Percentiles rank a stretch among this genome's conserved stretches.
These are phyloP conservation scores for Colletotrichum acutatum DNA, from an alignment of 2,329 filamentous ascomycete species.

Conservation along the genomic window DNA sequence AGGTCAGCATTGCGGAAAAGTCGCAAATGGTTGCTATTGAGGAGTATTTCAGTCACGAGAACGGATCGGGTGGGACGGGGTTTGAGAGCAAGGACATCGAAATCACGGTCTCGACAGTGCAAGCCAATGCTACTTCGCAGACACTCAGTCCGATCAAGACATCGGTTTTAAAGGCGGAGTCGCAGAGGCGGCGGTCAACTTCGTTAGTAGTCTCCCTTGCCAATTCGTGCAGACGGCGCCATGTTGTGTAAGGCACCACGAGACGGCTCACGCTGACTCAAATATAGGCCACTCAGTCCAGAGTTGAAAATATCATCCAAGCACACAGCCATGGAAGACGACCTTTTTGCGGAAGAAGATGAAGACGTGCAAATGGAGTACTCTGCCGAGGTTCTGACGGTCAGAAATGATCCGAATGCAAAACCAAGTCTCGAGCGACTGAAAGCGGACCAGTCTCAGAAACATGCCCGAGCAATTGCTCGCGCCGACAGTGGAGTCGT, in stretches of 20 bases:
- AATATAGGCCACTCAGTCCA: conserved; percentile 42
- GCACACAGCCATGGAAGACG: conserved; percentile 57
- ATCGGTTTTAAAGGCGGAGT: neutral
- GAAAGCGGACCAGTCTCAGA: conserved; percentile 35
- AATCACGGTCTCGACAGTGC: conserved; percentile 1
- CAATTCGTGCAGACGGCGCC: conserved; percentile 10
- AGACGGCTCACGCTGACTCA: conserved; percentile 48
- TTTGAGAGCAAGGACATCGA: neutral
- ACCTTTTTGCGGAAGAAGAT: conserved; percentile 59
- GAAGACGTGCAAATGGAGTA: conserved; percentile 48
- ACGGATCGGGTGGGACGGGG: neutral
- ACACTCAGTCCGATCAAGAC: conserved; percentile 20
- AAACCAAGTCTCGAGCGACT: conserved; percentile 47
- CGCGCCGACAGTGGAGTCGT: conserved; percentile 62
- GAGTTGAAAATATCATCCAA: conserved; percentile 59
- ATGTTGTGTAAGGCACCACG: conserved; percentile 29
- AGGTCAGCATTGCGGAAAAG: neutral
- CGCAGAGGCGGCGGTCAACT: neutral
- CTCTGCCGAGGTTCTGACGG: conserved; percentile 50
- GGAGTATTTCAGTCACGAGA: neutral
- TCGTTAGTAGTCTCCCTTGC: conserved; percentile 27
- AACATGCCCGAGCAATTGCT: conserved; percentile 40
- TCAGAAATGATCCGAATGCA: conserved; percentile 56
- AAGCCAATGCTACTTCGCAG: neutral
- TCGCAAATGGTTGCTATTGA: neutral